Conservation (phyloP, 2,329 filamentous ascomycete genomes). For the Pyrenophora seminiperda region DNA sequence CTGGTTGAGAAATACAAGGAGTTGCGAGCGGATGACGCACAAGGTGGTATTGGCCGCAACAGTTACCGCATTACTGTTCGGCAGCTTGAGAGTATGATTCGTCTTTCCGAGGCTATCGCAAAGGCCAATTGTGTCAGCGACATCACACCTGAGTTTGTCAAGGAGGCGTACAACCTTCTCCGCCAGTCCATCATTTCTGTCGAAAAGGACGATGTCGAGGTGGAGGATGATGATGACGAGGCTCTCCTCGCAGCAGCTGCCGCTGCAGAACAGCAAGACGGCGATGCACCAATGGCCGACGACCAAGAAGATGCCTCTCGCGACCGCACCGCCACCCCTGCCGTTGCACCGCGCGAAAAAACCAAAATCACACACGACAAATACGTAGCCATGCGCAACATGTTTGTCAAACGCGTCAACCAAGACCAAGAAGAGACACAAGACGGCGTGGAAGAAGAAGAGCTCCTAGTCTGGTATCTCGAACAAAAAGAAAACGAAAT, state of each 20-base stretch:
- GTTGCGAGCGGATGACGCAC: constrained; percentile 87
- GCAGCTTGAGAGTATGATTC: constrained; percentile 94
- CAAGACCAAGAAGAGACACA: constrained; percentile 77
- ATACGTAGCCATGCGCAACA: constrained; percentile 87
- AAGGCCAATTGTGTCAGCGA: constrained; percentile 97
- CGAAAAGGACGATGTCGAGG: constrained; percentile 95
- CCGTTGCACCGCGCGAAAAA: constrained; percentile 57
- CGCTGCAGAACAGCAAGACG: constrained; percentile 53
- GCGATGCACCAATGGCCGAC: constrained; percentile 39
- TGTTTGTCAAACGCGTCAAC: constrained; percentile 80
- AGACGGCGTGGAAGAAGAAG: constrained; percentile 84
- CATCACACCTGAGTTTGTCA: constrained; percentile 81
- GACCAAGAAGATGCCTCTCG: constrained; percentile 45
- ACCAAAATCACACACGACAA: constrained; percentile 95
- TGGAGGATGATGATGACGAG: constrained; percentile 79
- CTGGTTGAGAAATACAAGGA: constrained; percentile 96
- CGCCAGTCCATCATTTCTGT: constrained; percentile 96
- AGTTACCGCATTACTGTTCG: constrained; percentile 97
- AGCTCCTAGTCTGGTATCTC: constrained; percentile 85
- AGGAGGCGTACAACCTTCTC: constrained; percentile 89
- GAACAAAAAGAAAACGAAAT: constrained; percentile 88
- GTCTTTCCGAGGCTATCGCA: constrained; percentile 94
- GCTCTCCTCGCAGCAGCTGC: constrained; percentile 60
- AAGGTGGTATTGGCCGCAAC: constrained; percentile 91
- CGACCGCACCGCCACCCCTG: constrained; percentile 46